phyloP scores from a whole-genome alignment of 2,329 filamentous ascomycete genomes.

The Aschersonia sp. region DNA sequence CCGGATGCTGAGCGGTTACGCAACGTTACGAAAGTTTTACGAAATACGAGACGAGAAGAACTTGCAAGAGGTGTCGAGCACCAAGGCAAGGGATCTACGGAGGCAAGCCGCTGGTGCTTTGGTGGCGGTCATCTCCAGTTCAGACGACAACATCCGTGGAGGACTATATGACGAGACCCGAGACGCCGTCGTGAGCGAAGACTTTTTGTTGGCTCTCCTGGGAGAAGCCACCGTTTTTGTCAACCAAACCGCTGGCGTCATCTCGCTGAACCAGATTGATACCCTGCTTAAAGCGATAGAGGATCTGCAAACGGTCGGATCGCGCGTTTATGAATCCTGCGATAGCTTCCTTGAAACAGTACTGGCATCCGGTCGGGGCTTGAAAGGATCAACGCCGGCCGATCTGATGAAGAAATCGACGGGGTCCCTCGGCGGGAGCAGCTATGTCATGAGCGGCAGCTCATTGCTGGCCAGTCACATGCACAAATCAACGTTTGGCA shows the following conservation, averaged over 20 bases:
- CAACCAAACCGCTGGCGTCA: conserved; percentile 35
- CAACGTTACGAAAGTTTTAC: conserved; percentile 80
- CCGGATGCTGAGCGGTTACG: conserved; percentile 80
- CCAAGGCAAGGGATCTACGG: conserved; percentile 42
- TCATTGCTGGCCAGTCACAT: conserved; percentile 52
- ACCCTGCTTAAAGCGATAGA: conserved; percentile 63
- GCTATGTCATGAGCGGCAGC: conserved; percentile 59
- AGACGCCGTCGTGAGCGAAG: conserved; percentile 74
- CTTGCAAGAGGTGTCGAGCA: conserved; percentile 12
- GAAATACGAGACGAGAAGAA: conserved; percentile 54
- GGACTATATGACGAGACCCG: conserved; percentile 72
- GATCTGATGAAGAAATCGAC: conserved; percentile 50
- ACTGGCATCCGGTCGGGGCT: conserved; percentile 51
- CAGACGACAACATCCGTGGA: conserved; percentile 81
- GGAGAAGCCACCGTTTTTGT: conserved; percentile 74
- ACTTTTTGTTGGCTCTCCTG: conserved; percentile 69
- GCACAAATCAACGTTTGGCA: conserved; percentile 43
- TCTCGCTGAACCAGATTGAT: conserved; percentile 60
- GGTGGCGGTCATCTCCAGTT: conserved; percentile 69
- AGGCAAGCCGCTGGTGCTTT: conserved; percentile 59
- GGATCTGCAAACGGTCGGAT: conserved; percentile 61
- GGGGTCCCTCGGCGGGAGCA: conserved; percentile 38
- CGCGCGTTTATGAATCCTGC: conserved; percentile 57
- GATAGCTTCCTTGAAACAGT: conserved; percentile 68
- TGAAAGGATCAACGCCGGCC: conserved; percentile 46